Base-by-base conservation (phyloP, 2,329 filamentous ascomycete genomes). In the Uncinocarpus reesii region DNA sequence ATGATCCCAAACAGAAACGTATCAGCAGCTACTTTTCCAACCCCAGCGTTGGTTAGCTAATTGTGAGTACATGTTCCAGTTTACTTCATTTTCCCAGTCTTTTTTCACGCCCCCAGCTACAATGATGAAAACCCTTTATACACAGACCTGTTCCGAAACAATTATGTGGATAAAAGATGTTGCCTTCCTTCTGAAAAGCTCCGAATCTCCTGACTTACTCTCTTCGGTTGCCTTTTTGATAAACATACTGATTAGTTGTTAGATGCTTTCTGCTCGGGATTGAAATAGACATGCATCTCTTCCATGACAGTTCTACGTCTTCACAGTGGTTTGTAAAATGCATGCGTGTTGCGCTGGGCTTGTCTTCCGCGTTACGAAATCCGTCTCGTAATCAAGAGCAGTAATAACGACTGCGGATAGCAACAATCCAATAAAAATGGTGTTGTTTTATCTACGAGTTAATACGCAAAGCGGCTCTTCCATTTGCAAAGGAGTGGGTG, bases 11-110 rank as follows among this genome's bases (percentile, higher is more conserved):
- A 40, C 89, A 95, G 64, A 81, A 76, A 59, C 86, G 77, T 15
- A 76, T 95, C 57, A 79, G 86, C 38, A 76, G 76, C 0, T 95
- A 92, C 69, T 89, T 95, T 65, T 80, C 81, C 59, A 76, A 76
- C 60, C 28, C 45, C 24, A 10, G 21, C 11, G n/a, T n/a, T n/a
- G 7, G 28, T 26, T 42, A 34, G 21, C 10, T 40, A 51, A 44
- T 37, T 34, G 49, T 52, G 51, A 51, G 37, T 46, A 26, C 35
- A 35, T 46, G 24, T n/a, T 49, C 37, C 23, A 6, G 48, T 59
- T 36, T 41, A 24, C 40, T 32, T 45, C 21, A 23, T 41, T 51
- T 31, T 28, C 3, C 42, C 41, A 31, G 28, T 18, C 15, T 28
- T 11, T 6, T 26, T 53, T 52, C 54, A 53, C 52, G 52, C 42